phyloP scores from a whole-genome alignment of 2,329 filamentous ascomycete species.

The Fusarium sp. region DNA sequence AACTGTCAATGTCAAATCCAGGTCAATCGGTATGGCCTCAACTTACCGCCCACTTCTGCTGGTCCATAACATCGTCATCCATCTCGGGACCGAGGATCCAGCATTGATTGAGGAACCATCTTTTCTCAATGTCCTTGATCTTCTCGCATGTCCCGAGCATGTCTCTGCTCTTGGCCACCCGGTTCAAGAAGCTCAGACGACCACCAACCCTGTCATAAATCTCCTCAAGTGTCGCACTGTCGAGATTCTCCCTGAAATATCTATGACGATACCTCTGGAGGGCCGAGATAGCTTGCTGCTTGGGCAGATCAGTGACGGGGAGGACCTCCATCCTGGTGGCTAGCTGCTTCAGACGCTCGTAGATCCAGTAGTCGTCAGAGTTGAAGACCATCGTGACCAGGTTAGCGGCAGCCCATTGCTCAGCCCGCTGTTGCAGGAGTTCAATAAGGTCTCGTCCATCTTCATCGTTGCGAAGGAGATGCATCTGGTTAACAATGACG shows the following conservation, averaged over 20 bases:
- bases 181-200: constrained; percentile 86
- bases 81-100: constrained; percentile 79
- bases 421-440: constrained; percentile 92
- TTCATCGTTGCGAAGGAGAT: constrained; percentile 90
- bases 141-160: constrained; percentile 84
- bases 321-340: constrained; percentile 96
- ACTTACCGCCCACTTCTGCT: constrained; percentile 93
- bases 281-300: constrained; percentile 79
- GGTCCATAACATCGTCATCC: constrained; percentile 98
- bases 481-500: constrained; percentile 94
- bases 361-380: constrained; percentile 98
- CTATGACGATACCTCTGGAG: constrained; percentile 82
- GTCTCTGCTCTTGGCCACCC: constrained; percentile 86
- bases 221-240: constrained; percentile 71
- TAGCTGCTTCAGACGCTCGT: constrained; percentile 91
- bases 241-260: constrained; percentile 75
- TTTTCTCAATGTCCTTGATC: constrained; percentile 76
- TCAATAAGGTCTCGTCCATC: constrained; percentile 95
- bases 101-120: constrained; percentile 82
- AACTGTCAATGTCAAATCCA: constrained; percentile 7
- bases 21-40: neutral
- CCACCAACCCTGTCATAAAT: constrained; percentile 92
- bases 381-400: constrained; percentile 95
- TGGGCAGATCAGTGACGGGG: constrained; percentile 84
- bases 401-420: constrained; percentile 94